Conservation (phyloP, 1,139 yeast genomes). For the Candida sp. region DNA sequence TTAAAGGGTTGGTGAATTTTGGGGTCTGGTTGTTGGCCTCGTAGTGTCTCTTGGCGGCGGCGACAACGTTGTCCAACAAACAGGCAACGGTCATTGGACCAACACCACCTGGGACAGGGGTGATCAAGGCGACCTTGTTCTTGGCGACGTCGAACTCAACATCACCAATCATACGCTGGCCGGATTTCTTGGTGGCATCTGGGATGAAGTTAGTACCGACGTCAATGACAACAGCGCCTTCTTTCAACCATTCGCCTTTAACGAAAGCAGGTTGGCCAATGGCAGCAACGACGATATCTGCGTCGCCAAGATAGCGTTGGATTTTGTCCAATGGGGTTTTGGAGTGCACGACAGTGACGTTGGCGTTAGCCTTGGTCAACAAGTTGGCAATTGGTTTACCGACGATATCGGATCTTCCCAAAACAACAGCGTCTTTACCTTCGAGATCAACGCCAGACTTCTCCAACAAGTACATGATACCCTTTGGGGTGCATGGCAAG, state of each 20-base stretch:
- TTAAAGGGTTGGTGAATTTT: slow-evolving; percentile 61
- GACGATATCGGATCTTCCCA: slow-evolving; percentile 96
- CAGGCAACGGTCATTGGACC: slow-evolving; percentile 99
- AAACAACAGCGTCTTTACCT: slow-evolving; percentile 91
- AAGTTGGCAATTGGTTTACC: slow-evolving; percentile 93
- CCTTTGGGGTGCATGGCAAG: slow-evolving; percentile 97
- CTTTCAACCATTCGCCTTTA: slow-evolving; percentile 88
- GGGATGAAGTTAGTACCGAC: slow-evolving; percentile 94
- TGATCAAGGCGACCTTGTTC: slow-evolving; percentile 72
- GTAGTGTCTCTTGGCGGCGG: slow-evolving; percentile 72
- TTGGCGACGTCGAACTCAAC: slow-evolving; percentile 79
- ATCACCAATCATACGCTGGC: slow-evolving; percentile 91
- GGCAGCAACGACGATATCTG: slow-evolving; percentile 94
- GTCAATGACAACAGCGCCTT: slow-evolving; percentile 87
- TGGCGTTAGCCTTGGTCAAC: slow-evolving; percentile 78
- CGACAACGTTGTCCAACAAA: slow-evolving; percentile 85
- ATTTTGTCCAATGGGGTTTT: slow-evolving; percentile 63
- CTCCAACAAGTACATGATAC: slow-evolving; percentile 79
- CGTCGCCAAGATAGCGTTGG: slow-evolving; percentile 62
- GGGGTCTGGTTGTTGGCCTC: slow-evolving; percentile 50
- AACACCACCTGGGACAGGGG: slow-evolving; percentile 99
- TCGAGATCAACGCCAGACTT: slow-evolving; percentile 62
- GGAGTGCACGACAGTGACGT: slow-evolving; percentile 87
- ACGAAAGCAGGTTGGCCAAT: slow-evolving; percentile 86
- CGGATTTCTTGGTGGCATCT: slow-evolving; percentile 79